Evolutionary conservation across 257 asterid species (phyloP), one percentile per base, ranked within the genome.

Genomic region (Sherardia arvensis): DNA sequence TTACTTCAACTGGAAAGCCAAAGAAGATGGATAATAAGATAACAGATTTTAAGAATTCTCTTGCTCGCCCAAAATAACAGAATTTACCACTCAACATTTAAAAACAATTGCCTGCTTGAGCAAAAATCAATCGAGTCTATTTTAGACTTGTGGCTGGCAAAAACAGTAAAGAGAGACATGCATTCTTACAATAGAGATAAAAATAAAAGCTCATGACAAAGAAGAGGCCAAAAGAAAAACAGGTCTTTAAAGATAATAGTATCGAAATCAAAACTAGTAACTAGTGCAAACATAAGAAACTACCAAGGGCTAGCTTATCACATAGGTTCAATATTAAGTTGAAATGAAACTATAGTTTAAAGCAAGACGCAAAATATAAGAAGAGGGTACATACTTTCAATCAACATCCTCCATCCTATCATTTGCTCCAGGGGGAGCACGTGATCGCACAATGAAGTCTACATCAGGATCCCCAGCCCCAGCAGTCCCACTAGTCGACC

Each of bases 381-480:
- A 63, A 20, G 25, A 53, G 61, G 38, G 59, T 38, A 38, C 59
- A 47, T 77, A 80, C 73, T 58, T 58, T 84, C 76, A 88, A 69
- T 83, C 93, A 28, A 88, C 87, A 75, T 84, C 95, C 80, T 88
- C 95, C 80, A 81, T 81, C 71, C 85, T 86, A 17, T 81, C 84
- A 66, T 69, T 85, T 6, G 79, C 78, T 66, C 85, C 81, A 4
- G 83, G 59, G 32, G 76, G 82, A 21, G 80, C 54, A 68, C 71
- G 66, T 21, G 84, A 57, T 20, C 76, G 69, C 62, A 80, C 90
- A 47, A 43, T 59, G 34, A 64, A 57, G 23, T 34, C 49, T 55
- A 34, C 47, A 30, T 65, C 68, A 64, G 74, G 65, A 33, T 48
- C 73, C 7, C 72, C 80, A 34, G 69, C 71, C 30, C 77, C 74